Percentiles rank a stretch among this genome's conserved stretches.
These are phyloP conservation scores for Blastomyces emzantsi DNA, from an alignment of 2,329 filamentous ascomycete species.

Conservation along the genomic window DNA sequence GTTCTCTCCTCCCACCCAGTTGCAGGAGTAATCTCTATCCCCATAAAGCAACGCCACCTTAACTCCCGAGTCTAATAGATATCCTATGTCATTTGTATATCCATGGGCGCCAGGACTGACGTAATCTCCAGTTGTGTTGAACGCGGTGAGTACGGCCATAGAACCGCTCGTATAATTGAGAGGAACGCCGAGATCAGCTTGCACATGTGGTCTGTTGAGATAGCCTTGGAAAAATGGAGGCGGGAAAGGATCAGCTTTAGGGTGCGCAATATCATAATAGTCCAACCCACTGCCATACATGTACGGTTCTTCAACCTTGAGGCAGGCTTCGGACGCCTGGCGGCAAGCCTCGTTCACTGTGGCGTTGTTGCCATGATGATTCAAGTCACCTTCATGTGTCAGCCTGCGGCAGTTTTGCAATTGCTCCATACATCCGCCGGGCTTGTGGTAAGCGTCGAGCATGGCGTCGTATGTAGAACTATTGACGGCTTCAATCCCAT, in stretches of 20 bases:
- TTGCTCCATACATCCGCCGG: slow-evolving; percentile 46
- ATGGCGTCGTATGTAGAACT: slow-evolving; percentile 9
- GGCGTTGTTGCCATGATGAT: slow-evolving; percentile 37
- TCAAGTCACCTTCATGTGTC: slow-evolving; percentile 41
- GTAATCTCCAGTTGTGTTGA: slow-evolving; percentile 39
- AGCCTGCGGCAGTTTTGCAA: slow-evolving; percentile 44
- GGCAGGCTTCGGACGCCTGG: slow-evolving; percentile 39
- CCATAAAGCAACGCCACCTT: slow-evolving; percentile 51
- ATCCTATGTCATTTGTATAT: slow-evolving; percentile 26
- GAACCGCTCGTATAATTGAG: slow-evolving; percentile 49
- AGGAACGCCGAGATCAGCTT: slow-evolving; percentile 52
- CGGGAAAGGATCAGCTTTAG: slow-evolving; percentile 43
- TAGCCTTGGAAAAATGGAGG: slow-evolving; percentile 48
- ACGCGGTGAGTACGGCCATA: slow-evolving; percentile 40
- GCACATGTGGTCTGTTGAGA: slow-evolving; percentile 52
- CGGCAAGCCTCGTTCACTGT: slow-evolving; percentile 40
- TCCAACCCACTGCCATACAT: slow-evolving; percentile 35
- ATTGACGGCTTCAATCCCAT: slow-evolving; percentile 49
- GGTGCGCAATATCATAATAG: slow-evolving; percentile 50
- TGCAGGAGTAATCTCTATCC: slow-evolving; percentile 48
- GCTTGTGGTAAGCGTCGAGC: slow-evolving; percentile 30
- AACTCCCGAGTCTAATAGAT: slow-evolving; percentile 49
- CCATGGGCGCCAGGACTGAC: slow-evolving; percentile 45
- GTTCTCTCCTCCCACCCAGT: slow-evolving; percentile 44
- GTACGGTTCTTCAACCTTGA: slow-evolving; percentile 38